These are phyloP conservation scores for Pichia thaimueangensis DNA, from an alignment of 805 yeast genomes.

Conservation along the genomic window DNA sequence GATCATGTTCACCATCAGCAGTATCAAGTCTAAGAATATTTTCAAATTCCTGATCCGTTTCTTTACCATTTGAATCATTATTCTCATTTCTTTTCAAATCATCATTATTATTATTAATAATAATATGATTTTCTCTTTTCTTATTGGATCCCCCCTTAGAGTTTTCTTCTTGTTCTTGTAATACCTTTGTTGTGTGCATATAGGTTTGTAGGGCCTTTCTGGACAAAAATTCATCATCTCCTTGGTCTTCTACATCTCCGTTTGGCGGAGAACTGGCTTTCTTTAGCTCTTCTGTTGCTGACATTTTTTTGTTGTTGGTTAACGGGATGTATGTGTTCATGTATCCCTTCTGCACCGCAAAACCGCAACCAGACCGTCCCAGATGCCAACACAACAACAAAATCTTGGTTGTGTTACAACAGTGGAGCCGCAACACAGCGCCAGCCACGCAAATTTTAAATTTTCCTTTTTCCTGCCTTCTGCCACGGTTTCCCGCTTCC, in stretches of 20 bases:
- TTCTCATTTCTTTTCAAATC: not conserved
- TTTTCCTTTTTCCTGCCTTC: not conserved
- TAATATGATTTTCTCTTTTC: too few species aligned
- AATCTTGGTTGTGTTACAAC: slow-evolving; percentile 1
- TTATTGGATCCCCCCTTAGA: not conserved
- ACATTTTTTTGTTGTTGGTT: not conserved
- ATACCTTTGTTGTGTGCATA: slow-evolving; percentile 10
- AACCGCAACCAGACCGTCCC: too few species aligned
- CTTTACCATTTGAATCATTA: not conserved
- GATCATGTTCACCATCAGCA: not conserved
- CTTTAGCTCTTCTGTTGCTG: not conserved
- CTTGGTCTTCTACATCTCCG: not conserved
- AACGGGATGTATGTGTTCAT: too few species aligned
- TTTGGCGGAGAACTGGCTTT: not conserved
- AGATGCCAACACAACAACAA: slow-evolving; percentile 4
- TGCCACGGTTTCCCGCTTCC: too few species aligned
- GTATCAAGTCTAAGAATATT: slow-evolving; percentile 1
- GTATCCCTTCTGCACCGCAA: too few species aligned
- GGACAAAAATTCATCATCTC: slow-evolving; percentile 11
- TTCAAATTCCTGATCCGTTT: slow-evolving; percentile 1
- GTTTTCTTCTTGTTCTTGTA: not conserved
- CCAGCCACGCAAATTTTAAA: not conserved
- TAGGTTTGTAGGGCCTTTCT: slow-evolving; percentile 13
- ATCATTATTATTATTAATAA: not conserved
- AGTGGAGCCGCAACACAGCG: not conserved